Evolutionary conservation across 176 grass and related monocot species (phyloP), one percentile per base, ranked within the genome.

Genomic region (Hordeum vulgare): DNA sequence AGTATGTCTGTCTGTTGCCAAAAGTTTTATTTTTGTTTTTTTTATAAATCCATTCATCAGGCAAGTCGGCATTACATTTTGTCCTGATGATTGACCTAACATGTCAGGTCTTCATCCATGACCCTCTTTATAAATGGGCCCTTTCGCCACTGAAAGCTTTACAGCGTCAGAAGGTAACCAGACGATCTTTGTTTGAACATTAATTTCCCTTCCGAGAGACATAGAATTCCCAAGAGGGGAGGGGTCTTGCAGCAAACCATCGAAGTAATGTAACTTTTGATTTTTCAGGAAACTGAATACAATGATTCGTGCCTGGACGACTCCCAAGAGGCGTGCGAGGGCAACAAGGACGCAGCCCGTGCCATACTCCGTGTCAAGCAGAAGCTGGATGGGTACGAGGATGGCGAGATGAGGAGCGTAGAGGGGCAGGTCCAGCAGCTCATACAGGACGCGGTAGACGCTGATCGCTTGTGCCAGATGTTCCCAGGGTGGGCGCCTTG

Each of bases 101-200:
- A 69, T 89, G 24, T 28, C 79, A 89, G 95, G 92, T 95, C 66
- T 98, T 98, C 76, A 85, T 98, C 65, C 96, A 98, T 88, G 93
- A 98, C 70, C 96, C 96, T 37, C 77, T 98, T n/a, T 98, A 98
- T 87, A 98, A 98, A 86, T 98, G 96, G 96, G 96, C 96, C 56
- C 96, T 98, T 69, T 98, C 96, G 69, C 96, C 96, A 62, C 73
- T 95, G 72, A 98, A 98, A 88, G 92, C 96, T 86, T 95, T 98
- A 60, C 96, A 95, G 33, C 90, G 90, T 68, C 90, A 98, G 61
- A 98, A 98, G 92, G 95, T 93, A 92, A 68, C 17, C 45, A 26
- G 42, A 79, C 6, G 14, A 25, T 37, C 7, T 66, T 25, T 61
- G 23, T 74, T 61, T 34, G 29, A 31, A 31, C 29, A 31, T 31